These are phyloP conservation scores for Fomes fomentarius DNA, from an alignment of 1,284 basidiomycete genomes.

Conservation along the genomic window DNA sequence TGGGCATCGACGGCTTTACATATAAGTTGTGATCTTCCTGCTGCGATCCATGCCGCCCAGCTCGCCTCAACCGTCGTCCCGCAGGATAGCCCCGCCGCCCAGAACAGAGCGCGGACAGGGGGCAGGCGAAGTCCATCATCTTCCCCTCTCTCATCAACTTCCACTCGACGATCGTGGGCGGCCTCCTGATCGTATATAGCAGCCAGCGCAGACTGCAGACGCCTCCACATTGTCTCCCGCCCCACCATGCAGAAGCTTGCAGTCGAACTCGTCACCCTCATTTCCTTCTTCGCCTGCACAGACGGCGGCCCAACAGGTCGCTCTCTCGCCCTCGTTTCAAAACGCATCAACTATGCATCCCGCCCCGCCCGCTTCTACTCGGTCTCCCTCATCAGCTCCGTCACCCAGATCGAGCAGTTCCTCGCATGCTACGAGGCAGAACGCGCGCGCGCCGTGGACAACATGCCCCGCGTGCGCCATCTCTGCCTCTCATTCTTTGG, in stretches of 20 bases:
- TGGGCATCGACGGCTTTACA: too few relatives aligned
- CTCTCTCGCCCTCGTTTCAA: slow-evolving; percentile 17
- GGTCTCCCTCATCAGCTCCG: slow-evolving; percentile 13
- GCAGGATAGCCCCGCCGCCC: not conserved
- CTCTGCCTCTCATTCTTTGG: slow-evolving; percentile 13
- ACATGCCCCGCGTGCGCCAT: slow-evolving; percentile 9
- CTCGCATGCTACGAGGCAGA: slow-evolving; percentile 10
- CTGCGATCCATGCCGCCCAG: slow-evolving; percentile 11
- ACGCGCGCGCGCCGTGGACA: slow-evolving; percentile 1
- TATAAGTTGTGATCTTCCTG: not conserved
- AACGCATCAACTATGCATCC: slow-evolving; percentile 8
- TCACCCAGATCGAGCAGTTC: slow-evolving; percentile 11
- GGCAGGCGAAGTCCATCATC: too few relatives aligned
- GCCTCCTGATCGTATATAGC: too few relatives aligned
- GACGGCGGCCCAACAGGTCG: slow-evolving; percentile 20
- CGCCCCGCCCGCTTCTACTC: slow-evolving; percentile 17
- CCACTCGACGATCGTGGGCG: too few relatives aligned
- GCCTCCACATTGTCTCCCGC: too few relatives aligned
- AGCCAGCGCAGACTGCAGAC: too few relatives aligned
- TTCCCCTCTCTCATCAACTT: too few relatives aligned
- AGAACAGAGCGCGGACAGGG: not conserved
- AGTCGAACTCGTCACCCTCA: slow-evolving; percentile 16
- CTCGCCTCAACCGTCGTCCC: not conserved
- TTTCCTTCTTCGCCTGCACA: slow-evolving; percentile 20
- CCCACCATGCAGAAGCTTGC: slow-evolving; percentile 12